A percentile compares a stretch with the other conserved stretches of the same genome.
Conservation (phyloP, 192 early-diverging fungal species). For the Powellomyces hirtus region DNA sequence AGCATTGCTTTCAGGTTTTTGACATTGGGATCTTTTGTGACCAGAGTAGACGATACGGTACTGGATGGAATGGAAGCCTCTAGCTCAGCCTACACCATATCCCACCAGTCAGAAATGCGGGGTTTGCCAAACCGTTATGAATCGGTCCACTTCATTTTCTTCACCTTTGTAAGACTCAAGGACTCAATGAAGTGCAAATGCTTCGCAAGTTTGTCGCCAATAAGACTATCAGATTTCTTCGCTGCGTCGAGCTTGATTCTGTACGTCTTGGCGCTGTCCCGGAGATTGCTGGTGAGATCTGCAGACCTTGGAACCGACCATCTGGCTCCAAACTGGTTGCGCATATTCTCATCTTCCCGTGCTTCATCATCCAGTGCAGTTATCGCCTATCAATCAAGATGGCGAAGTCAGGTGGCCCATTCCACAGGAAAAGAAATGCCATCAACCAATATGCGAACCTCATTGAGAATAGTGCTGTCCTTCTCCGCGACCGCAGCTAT, state of each 20-base stretch:
- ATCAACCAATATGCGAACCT: slow-evolving; percentile 34
- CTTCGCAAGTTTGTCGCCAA: slow-evolving; percentile 57
- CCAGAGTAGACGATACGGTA: slow-evolving; percentile 51
- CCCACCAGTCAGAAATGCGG: no score
- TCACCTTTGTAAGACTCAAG: slow-evolving; percentile 32
- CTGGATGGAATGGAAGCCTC: slow-evolving; percentile 60
- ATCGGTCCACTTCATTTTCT: neutral
- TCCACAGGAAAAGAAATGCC: neutral
- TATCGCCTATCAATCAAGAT: slow-evolving; percentile 44
- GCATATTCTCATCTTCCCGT: slow-evolving; percentile 65
- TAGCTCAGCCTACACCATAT: slow-evolving; percentile 42
- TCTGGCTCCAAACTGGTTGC: slow-evolving; percentile 49
- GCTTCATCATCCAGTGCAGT: slow-evolving; percentile 67
- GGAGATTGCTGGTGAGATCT: slow-evolving; percentile 50
- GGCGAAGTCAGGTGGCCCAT: neutral
- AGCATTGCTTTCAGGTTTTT: slow-evolving; percentile 58
- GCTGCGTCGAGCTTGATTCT: slow-evolving; percentile 57
- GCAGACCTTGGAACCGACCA: slow-evolving; percentile 61
- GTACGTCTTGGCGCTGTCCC: slow-evolving; percentile 56
- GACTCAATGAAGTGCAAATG: slow-evolving; percentile 61
- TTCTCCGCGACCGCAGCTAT: slow-evolving; percentile 52
- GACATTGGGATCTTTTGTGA: slow-evolving; percentile 61
- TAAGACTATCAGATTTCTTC: slow-evolving; percentile 55
- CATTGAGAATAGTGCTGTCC: slow-evolving; percentile 61
- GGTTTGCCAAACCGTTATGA: no score